Base-by-base conservation (phyloP, 2,329 filamentous ascomycete species). In the Teratosphaeria gauchensis region DNA sequence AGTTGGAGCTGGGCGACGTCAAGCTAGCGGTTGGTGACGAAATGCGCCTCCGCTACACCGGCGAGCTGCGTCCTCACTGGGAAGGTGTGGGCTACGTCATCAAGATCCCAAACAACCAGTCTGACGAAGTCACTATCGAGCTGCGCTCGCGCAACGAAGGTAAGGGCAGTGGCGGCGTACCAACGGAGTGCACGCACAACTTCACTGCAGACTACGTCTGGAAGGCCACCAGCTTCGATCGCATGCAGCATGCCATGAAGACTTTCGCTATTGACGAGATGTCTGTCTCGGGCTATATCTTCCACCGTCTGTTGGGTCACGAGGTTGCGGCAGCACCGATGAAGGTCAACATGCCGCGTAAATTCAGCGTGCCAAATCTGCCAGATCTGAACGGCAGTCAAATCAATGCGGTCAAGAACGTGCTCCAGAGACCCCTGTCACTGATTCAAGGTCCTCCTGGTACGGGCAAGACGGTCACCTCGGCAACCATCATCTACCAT, bases 201-300 rank as follows among this genome's bases (percentile, higher is more conserved):
- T 99, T 99, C 76, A 96, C 91, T 16, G 94, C 92, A 64, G 94
- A 99, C 73, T 99, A 99, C 70, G 94, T 99, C 58, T 99, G 94
- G 94, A 99, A 99, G 73, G 94, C 95, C 14, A 99, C 95, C 0
- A 97, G 92, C 0, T 99, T 99, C 72, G 94, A 99, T 71, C 92
- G 94, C 63, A 99, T 99, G 94, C 94, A 99, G 74, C 85, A 92
- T 65, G 95, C 94, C 57, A 97, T 99, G 92, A 97, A 96, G 80
- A 97, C 90, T 0, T 99, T 99, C 72, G 94, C 94, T 5, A 86
- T 97, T 52, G 92, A 99, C 67, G 94, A 99, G 74, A 89, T 95
- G 88, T 96, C 92, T 70, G 92, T 99, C 51, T 97, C 94, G 24
- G 94, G 94, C 42, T 99, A 96, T 76, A 96, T 99, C 64, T 99